phyloP scores from a whole-genome alignment of 2,329 filamentous ascomycete genomes.

The Rachicladosporium sp. region DNA sequence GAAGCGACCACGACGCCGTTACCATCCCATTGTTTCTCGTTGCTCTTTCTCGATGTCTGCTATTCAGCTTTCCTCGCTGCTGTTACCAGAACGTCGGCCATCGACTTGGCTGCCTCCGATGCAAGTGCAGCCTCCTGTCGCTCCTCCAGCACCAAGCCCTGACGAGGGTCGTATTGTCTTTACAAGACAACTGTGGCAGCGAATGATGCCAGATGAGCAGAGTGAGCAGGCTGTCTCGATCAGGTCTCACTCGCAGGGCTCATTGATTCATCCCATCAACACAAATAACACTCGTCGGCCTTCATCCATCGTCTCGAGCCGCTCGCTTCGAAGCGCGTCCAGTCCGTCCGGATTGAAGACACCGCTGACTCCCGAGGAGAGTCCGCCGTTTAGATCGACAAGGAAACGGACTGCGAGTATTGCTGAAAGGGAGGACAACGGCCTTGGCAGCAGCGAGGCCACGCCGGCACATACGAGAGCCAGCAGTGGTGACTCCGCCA shows the following conservation, averaged over 20 bases:
- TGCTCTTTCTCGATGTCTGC: slow-evolving; percentile 19
- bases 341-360: slow-evolving; percentile 20
- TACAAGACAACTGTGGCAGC: slow-evolving; percentile 26
- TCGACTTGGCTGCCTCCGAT: slow-evolving; percentile 13
- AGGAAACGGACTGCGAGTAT: slow-evolving; percentile 22
- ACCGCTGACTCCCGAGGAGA: slow-evolving; percentile 26
- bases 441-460: slow-evolving; percentile 11
- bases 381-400: slow-evolving; percentile 20
- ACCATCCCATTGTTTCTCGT: slow-evolving; percentile 10
- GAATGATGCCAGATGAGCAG: slow-evolving; percentile 22
- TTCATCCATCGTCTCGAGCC: slow-evolving; percentile 19
- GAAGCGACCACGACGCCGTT: slow-evolving; percentile 17
- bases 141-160: slow-evolving; percentile 1
- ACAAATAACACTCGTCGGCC: slow-evolving; percentile 14
- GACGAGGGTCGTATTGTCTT: slow-evolving; percentile 21
- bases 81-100: slow-evolving; percentile 5
- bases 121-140: slow-evolving; percentile 16
- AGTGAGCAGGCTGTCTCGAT: slow-evolving; percentile 19
- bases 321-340: slow-evolving; percentile 17
- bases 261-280: slow-evolving; percentile 3
- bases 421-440: slow-evolving; percentile 21
- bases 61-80: slow-evolving; percentile 4
- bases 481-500: slow-evolving; percentile 28
- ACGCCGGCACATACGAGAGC: slow-evolving; percentile 18
- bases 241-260: slow-evolving; percentile 18